Evolutionary conservation across 179 eudicot species (phyloP), one percentile per base, ranked within the genome.

Genomic region (Beta corolliflora): DNA sequence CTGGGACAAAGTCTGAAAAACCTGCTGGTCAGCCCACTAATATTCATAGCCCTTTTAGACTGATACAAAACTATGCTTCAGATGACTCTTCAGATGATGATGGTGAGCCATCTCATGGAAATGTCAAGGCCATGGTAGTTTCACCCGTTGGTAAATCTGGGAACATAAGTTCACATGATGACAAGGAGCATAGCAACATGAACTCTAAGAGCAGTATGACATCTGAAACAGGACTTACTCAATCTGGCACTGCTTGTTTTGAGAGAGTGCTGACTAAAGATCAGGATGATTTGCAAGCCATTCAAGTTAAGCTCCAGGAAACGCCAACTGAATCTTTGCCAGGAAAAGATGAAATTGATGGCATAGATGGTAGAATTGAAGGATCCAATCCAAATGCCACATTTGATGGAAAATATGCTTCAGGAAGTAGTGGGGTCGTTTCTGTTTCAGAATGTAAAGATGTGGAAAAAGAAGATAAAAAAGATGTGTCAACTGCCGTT

Each of bases 31-130:
- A 82, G 77, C 69, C 81, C 55, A 75, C 73, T 65, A 80, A 67
- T 76, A 85, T 80, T 63, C 83, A 89, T 70, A 88, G 88, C 84
- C 89, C 98, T 63, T 86, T 93, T 85, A 90, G 88, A 71, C 88
- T 92, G 67, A 69, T 94, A 64, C 92, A 88, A 83, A 92, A 86
- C 81, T 94, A 91, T 91, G 85, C 93, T 77, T 90, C 97, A 56
- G 97, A 93, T 82, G 91, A 90, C 71, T 79, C 88, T 85, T 87
- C 90, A 15, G 90, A 87, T 75, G 82, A 82, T 75, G 88, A 79
- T 82, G 87, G 66, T 75, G 86, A 84, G 81, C 87, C 83, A 66
- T 71, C 64, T 75, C 81, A 71, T 78, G 87, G 86, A 82, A 83
- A 80, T 77, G 83, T 73, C n/a, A 80, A 77, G 87, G 81, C 87